Evolutionary conservation across 164 flowering plant genomes (phyloP), one percentile per base, ranked within the genome.

Genomic region (Vitis amurensis): DNA sequence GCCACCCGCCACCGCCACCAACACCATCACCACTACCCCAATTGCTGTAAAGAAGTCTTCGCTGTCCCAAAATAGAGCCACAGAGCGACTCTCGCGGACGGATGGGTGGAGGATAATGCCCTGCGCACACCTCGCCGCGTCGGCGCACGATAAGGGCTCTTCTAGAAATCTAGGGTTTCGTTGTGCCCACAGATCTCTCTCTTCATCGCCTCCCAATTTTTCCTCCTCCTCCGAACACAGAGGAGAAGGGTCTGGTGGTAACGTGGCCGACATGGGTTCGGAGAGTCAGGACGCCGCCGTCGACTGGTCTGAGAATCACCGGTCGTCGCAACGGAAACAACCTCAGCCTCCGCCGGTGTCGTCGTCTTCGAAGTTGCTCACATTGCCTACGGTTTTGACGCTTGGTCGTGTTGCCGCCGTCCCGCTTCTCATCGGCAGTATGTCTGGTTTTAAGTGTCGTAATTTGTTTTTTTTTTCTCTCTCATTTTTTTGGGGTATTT

Each of bases 351-450:
- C 44, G 44, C 5, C 44, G 44, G 44, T 6, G 44, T 37, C 44
- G 6, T 49, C 64, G 27, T 53, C 76, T n/a, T 50, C 80, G 3
- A 87, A 83, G 64, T 70, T 91, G 74, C 86, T 91, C 61, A 93
- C 98, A 1, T 80, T 91, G 86, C 97, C 98, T 3, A 91, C 94
- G 8, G 66, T 93, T 29, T 74, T 93, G 68, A 93, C 97, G 4
- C 84, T 91, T 15, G 94, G 85, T 31, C 97, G 98, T 27, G 92
- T 93, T n/a, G 97, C 88, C 19, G 90, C 97, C 51, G 85, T 93
- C 10, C 98, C 98, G 10, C 76, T 91, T 59, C 86, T 93, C 29
- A 74, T 93, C 67, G 16, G 65, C 74, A 83, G 98, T 93, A 79
- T 19, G 93, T 57, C 60, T 23, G 2, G 11, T 23, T 3, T 13